phyloP scores from a whole-genome alignment of 441 rosid species.

The Erysimum pusillum region DNA sequence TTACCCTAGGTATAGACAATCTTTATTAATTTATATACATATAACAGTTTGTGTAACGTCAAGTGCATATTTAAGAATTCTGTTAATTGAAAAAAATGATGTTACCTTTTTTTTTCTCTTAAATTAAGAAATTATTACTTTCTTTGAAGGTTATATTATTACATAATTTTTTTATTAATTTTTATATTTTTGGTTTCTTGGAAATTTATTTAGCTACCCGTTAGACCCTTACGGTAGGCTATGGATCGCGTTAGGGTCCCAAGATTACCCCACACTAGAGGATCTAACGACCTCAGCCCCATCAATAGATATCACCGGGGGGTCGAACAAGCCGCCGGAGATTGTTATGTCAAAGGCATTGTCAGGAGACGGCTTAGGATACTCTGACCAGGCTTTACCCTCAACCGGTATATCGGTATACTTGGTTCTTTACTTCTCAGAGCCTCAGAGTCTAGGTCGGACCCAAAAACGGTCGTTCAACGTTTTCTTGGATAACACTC shows the following conservation, averaged over 20 bases:
- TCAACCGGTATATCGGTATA: constrained; percentile 23
- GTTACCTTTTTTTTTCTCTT: too few relatives aligned
- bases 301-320: constrained; percentile 1
- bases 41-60: background rate
- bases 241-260: constrained; percentile 43
- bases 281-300: constrained; percentile 45
- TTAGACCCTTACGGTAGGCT: constrained; percentile 54
- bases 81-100: background rate
- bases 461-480: constrained; percentile 52
- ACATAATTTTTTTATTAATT: background rate
- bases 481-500: constrained; percentile 34
- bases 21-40: too few relatives aligned
- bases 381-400: constrained; percentile 22
- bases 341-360: constrained; percentile 54
- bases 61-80: background rate
- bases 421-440: constrained; percentile 60
- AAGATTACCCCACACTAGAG: constrained; percentile 1
- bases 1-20: too few relatives aligned
- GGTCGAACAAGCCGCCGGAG: constrained; percentile 49
- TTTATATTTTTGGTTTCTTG: background rate
- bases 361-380: constrained; percentile 18
- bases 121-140: background rate
- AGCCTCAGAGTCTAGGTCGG: constrained; percentile 46
- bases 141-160: background rate
- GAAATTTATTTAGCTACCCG: constrained; percentile 39